These are phyloP conservation scores for Boechera retrofracta DNA, from an alignment of 345 rosid genomes.

Conservation along the genomic window DNA sequence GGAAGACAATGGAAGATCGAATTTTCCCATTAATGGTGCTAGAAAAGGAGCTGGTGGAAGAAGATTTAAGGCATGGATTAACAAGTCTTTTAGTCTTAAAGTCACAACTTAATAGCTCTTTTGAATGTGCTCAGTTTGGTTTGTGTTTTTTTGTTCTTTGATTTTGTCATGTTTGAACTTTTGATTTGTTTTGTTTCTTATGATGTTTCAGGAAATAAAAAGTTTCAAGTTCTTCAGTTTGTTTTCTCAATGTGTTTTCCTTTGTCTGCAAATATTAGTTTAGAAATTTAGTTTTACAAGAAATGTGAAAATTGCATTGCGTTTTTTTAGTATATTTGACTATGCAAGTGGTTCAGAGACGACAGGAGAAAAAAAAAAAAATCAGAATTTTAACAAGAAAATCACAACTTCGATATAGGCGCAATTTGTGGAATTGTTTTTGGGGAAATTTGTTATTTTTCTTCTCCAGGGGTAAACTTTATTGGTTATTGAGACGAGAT, in stretches of 20 bases:
- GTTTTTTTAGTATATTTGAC: not conserved
- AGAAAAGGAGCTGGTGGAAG: slow-evolving; percentile 52
- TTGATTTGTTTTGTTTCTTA: slow-evolving; percentile 4
- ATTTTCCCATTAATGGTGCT: slow-evolving; percentile 36
- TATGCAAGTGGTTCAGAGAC: not conserved
- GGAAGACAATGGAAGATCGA: slow-evolving; percentile 48
- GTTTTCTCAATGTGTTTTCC: too few species aligned
- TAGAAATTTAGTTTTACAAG: not conserved
- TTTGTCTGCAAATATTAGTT: not conserved
- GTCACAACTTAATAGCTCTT: slow-evolving; percentile 47
- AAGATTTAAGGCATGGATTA: slow-evolving; percentile 79
- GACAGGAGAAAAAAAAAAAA: not conserved
- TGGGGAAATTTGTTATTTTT: not conserved
- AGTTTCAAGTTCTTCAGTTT: slow-evolving; percentile 17
- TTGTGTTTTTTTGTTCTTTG: slow-evolving; percentile 16
- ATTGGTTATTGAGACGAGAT: slow-evolving; percentile 16
- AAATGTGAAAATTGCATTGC: slow-evolving; percentile 49
- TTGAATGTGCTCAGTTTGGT: slow-evolving; percentile 5
- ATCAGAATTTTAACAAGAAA: not conserved
- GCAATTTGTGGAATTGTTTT: slow-evolving; percentile 23
- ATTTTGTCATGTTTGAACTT: slow-evolving; percentile 18
- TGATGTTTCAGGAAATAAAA: slow-evolving; percentile 18
- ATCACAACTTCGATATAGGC: not conserved
- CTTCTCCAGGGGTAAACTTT: not conserved
- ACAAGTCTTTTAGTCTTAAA: slow-evolving; percentile 64